These are phyloP conservation scores for Roridomyces roridus DNA, from an alignment of 768 basidiomycete genomes.

Conservation along the genomic window DNA sequence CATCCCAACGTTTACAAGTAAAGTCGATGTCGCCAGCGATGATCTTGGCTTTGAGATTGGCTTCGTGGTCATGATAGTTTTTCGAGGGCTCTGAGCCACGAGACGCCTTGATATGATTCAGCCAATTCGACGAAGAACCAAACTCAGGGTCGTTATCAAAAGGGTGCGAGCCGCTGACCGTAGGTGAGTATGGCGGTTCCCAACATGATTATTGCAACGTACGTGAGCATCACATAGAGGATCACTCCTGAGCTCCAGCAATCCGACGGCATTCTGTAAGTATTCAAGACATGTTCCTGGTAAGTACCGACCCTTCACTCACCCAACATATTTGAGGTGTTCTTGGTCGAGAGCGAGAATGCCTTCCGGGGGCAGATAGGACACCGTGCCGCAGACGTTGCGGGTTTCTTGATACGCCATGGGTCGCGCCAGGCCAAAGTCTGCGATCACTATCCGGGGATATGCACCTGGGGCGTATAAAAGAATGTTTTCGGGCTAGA, in stretches of 20 bases:
- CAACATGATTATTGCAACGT: slow-evolving; percentile 34
- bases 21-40: slow-evolving; percentile 68
- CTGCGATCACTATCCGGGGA: slow-evolving; percentile 84
- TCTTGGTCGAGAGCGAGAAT: slow-evolving; percentile 80
- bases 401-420: slow-evolving; percentile 82
- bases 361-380: slow-evolving; percentile 87
- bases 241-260: slow-evolving; percentile 90
- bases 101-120: slow-evolving; percentile 41
- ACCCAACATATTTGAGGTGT: slow-evolving; percentile 70
- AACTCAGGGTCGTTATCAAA: slow-evolving; percentile 65
- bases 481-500: slow-evolving; percentile 84
- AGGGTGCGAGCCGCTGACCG: slow-evolving; percentile 71
- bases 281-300: not conserved
- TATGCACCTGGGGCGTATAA: slow-evolving; percentile 82
- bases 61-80: slow-evolving; percentile 55
- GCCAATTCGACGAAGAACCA: slow-evolving; percentile 43
- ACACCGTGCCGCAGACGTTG: slow-evolving; percentile 88
- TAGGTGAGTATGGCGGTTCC: not conserved
- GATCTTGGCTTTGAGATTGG: slow-evolving; percentile 72
- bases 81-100: slow-evolving; percentile 48
- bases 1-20: slow-evolving; percentile 57
- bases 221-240: slow-evolving; percentile 86
- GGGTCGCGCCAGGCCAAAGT: slow-evolving; percentile 84
- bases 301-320: slow-evolving; percentile 1
- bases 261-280: slow-evolving; percentile 80